Percentiles rank a stretch among this genome's conserved stretches.
These are phyloP conservation scores for Paragyromitra xinjiangensis DNA, from an alignment of 495 filamentous ascomycete species.

Conservation along the genomic window DNA sequence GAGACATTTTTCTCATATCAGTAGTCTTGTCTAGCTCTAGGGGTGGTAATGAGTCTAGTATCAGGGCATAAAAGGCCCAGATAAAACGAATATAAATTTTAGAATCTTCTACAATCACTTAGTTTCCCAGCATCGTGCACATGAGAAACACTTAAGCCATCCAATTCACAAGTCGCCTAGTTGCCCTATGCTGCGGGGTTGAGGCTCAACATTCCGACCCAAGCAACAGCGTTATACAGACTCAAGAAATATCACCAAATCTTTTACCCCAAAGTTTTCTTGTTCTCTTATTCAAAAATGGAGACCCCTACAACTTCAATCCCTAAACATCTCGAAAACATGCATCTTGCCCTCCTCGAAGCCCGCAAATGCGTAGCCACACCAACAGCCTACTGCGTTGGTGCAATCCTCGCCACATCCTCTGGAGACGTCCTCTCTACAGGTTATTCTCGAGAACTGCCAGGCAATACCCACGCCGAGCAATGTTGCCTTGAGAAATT, in stretches of 20 bases:
- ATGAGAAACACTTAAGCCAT: not conserved
- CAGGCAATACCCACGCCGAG: conserved; percentile 95
- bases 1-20: conserved; percentile 30
- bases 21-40: not conserved
- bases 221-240: not conserved
- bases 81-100: not conserved
- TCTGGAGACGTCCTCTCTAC: conserved; percentile 75
- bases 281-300: conserved; percentile 19
- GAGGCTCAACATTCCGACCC: conserved; percentile 4
- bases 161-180: too few species aligned
- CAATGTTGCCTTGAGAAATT: conserved; percentile 88
- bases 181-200: conserved; percentile 16
- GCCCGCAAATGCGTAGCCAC: conserved; percentile 81
- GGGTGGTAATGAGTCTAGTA: not conserved
- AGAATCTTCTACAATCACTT: not conserved
- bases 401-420: conserved; percentile 77
- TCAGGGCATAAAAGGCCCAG: not conserved
- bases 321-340: conserved; percentile 70
- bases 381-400: conserved; percentile 92
- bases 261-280: not conserved
- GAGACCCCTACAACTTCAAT: conserved; percentile 53
- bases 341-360: conserved; percentile 75
- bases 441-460: conserved; percentile 89
- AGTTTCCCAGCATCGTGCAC: not conserved
- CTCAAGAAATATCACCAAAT: not conserved